Evolutionary conservation across 495 filamentous ascomycete genomes (phyloP), one percentile per base, ranked within the genome.

Genomic region (Sordaria brevicollis): DNA sequence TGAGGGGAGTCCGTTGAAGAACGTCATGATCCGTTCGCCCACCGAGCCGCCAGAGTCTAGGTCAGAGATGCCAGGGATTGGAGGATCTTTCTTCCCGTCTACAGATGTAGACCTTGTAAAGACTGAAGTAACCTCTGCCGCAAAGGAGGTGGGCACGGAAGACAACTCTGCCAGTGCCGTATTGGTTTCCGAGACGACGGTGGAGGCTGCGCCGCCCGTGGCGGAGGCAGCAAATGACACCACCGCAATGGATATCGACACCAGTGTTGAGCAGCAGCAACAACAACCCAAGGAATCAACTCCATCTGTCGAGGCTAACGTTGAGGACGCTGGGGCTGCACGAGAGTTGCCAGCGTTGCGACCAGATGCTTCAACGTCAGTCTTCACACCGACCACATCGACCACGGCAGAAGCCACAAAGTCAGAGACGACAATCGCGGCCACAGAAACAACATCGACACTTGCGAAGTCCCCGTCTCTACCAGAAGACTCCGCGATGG

Each of bases 1-100:
- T 5, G 83, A 84, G 68, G 83, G 82, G 13, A 85, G 82, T 36
- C 83, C 83, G 3, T 71, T 84, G 5, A 84, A 83, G 73, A 80
- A 84, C 57, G 81, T 84, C 36, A 76, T 83, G 43, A 65, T 79
- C 35, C 70, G 67, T 34, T 81, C 79, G 43, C 80, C 80, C 19
- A 77, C 78, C 10, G 78, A 78, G 21, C 69, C 77, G 25, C 73
- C 76, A 13, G 41, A 54, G 7, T n/a, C 82, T 80, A 34, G 83
- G 84, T 0, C 85, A 83, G n/a, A 79, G 29, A 25, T 62, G 49
- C 49, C 2, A 29, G 6, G 49, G 13, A 13, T 31, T 62, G 49
- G 33, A 5, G 49, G 49, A 31, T 62, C 25, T 8, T 62, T 62
- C 49, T 62, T 62, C 49, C 49, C 49, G 49, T 62, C 49, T 31